phyloP scores from a whole-genome alignment of 2,329 filamentous ascomycete species.

The Harringtonia lauricola region DNA sequence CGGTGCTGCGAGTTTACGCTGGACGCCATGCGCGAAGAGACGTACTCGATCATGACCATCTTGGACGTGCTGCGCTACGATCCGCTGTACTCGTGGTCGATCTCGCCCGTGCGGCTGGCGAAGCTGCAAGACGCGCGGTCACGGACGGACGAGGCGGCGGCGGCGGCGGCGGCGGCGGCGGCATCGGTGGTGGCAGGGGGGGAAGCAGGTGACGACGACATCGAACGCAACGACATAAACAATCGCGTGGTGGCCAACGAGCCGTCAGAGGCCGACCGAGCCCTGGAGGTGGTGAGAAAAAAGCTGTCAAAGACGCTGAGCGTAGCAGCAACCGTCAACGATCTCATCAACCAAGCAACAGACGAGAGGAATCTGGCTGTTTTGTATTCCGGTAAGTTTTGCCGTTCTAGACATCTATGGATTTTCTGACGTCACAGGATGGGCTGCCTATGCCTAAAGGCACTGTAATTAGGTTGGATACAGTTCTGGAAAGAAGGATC shows the following conservation, averaged over 20 bases:
- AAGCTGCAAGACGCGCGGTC: constrained; percentile 51
- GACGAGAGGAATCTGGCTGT: constrained; percentile 89
- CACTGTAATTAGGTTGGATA: background rate
- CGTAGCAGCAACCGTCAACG: constrained; percentile 90
- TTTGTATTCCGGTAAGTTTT: constrained; percentile 59
- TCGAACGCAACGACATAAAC: constrained; percentile 13
- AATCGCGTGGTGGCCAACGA: constrained; percentile 36
- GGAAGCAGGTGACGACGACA: constrained; percentile 17
- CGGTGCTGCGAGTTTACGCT: constrained; percentile 98
- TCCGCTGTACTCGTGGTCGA: constrained; percentile 90
- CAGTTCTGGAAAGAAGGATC: too few relatives aligned
- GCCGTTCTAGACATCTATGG: background rate
- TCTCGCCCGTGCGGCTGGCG: constrained; percentile 58
- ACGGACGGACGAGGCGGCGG: constrained; percentile 27
- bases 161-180: constrained; percentile 11
- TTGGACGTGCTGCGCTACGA: constrained; percentile 97
- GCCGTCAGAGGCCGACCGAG: constrained; percentile 72
- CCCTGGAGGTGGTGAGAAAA: constrained; percentile 86
- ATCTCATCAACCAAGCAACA: constrained; percentile 89
- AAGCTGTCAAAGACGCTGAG: constrained; percentile 92
- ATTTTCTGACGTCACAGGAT: constrained; percentile 1
- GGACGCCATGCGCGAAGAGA: constrained; percentile 87
- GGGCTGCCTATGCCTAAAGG: constrained; percentile 11
- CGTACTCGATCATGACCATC: constrained; percentile 96
- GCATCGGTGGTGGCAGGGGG: too few relatives aligned